Base-by-base conservation (phyloP, 305 asterid genomes). In the Fraxinus xanthoxyloides region DNA sequence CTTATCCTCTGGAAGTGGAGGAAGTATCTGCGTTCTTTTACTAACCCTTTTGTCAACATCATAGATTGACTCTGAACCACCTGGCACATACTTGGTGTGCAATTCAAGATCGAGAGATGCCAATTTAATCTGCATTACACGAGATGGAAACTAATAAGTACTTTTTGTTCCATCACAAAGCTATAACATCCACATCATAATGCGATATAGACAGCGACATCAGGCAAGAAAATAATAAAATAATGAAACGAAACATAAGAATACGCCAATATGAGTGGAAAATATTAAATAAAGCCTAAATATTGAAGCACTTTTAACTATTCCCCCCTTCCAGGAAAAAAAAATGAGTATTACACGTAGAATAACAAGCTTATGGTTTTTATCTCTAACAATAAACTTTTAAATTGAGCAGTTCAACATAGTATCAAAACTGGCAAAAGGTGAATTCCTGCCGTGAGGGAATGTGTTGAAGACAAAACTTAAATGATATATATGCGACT, bases 1-100 rank as follows among this genome's bases (percentile, higher is more conserved):
- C 85, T 88, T 92, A 87, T 96, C 98, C 63, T 94, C 98, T 13
- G 95, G 91, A 79, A 94, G 93, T 70, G 99, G 95, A 84, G 95
- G 94, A 82, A 96, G 92, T 72, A 96, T 88, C 86, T 93, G 97
- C 67, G 98, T 96, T 85, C 79, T 96, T 85, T 90, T 82, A 73
- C 89, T 59, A 86, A 96, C 92, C 87, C 94, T 93, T 82, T 76
- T 89, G 82, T 96, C 99, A 67, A 94, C 95, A 85, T 93, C 95
- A 77, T 81, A 94, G 85, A 96, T 88, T 0, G 99, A 88, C 87
- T 96, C 98, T 1, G 98, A 70, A 79, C 98, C 95, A 77, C 98
- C 95, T 32, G 99, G 99, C 77, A 85, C 87, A 59, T 92, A 96
- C 86, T 87, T 93, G 30, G 98, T 75, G 84, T 96, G 99, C 85